phyloP scores from a whole-genome alignment of 345 rosid species.

The Combretum micranthum region DNA sequence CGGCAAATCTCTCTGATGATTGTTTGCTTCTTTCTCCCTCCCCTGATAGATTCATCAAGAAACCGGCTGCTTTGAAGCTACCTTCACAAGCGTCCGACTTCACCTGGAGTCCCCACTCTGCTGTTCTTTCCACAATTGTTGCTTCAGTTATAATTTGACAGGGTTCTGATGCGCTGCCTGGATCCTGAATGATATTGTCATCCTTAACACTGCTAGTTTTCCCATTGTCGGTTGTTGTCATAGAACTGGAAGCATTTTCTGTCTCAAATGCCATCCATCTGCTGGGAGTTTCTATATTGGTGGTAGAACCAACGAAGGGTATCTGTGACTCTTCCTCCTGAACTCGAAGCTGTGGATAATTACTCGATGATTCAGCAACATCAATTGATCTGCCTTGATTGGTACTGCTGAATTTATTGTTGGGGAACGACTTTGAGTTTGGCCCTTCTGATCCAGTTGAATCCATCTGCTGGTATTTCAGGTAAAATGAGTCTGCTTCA shows the following conservation, averaged over 20 bases:
- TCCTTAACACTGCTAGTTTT: not conserved
- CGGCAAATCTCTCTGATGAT: constrained; percentile 19
- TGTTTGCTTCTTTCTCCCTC: constrained; percentile 37
- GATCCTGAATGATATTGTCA: not conserved
- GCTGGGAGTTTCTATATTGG: constrained; percentile 15
- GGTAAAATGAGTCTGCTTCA: no score
- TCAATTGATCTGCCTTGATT: constrained; percentile 16
- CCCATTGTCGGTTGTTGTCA: not conserved
- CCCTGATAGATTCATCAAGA: constrained; percentile 15
- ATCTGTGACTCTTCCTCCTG: constrained; percentile 8
- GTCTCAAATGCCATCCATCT: constrained; percentile 73
- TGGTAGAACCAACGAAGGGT: constrained; percentile 8
- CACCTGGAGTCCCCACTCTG: constrained; percentile 84
- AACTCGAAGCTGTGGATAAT: constrained; percentile 8
- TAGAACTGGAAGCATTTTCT: constrained; percentile 1
- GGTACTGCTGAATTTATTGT: no score
- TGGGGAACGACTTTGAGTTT: not conserved
- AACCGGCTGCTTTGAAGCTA: constrained; percentile 31
- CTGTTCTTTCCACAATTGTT: constrained; percentile 58
- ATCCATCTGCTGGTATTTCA: no score
- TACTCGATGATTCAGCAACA: constrained; percentile 14
- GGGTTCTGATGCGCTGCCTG: not conserved
- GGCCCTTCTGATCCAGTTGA: constrained; percentile 9
- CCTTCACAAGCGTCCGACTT: constrained; percentile 38
- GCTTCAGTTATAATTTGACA: constrained; percentile 29